These are phyloP conservation scores for Achlya hypogyna DNA, from an alignment of 352 stramenopile genomes.

Conservation along the genomic window DNA sequence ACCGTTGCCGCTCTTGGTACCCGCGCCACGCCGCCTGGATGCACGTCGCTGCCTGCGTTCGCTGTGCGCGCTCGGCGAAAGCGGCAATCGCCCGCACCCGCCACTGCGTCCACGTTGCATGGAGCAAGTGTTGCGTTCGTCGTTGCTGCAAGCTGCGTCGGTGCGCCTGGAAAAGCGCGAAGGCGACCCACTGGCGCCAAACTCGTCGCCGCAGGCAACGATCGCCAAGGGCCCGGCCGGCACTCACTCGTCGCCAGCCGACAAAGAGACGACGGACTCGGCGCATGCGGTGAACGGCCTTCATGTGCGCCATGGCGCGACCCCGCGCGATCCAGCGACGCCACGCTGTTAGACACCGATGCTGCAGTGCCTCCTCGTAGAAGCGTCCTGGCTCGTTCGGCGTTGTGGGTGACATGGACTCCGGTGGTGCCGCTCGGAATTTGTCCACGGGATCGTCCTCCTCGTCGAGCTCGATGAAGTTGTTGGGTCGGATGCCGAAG, in stretches of 20 bases:
- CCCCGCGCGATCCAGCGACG: not conserved
- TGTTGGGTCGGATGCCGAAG: not conserved
- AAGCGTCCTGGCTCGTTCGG: not conserved
- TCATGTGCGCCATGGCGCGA: not conserved
- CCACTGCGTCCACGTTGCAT: too few relatives aligned
- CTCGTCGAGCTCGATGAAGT: not conserved
- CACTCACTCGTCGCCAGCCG: not conserved
- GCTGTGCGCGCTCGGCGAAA: too few relatives aligned
- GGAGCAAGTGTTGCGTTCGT: too few relatives aligned
- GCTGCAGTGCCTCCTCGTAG: not conserved
- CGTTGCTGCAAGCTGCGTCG: not conserved
- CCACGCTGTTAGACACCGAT: not conserved
- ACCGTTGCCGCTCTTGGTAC: too few relatives aligned
- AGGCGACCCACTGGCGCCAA: not conserved
- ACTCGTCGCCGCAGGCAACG: not conserved
- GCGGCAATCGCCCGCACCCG: too few relatives aligned
- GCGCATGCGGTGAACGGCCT: not conserved
- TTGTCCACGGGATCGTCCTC: not conserved
- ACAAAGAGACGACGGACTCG: not conserved
- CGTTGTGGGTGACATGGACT: too few relatives aligned
- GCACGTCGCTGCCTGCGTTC: too few relatives aligned
- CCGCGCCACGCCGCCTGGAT: too few relatives aligned
- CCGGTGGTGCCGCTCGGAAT: too few relatives aligned
- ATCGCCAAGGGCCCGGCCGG: not conserved
- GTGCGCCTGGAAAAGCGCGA: not conserved